These are phyloP conservation scores for Uncinocarpus reesii DNA, from an alignment of 2,329 filamentous ascomycete species.

Conservation along the genomic window DNA sequence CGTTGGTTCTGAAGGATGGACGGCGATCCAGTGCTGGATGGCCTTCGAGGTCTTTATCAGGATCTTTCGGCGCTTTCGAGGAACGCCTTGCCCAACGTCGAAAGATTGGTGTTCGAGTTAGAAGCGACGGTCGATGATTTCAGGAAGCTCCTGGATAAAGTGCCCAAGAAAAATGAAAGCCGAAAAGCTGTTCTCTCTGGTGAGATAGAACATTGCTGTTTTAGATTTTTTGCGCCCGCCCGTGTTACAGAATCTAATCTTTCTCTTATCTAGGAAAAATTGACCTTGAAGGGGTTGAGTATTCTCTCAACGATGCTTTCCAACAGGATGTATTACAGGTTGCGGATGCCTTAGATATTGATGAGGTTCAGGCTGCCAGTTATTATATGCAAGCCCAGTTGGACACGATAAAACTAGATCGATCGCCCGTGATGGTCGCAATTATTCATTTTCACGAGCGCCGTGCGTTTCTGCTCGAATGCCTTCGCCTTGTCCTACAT, in stretches of 20 bases:
- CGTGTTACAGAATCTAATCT: background rate
- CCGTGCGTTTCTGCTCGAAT: constrained; percentile 72
- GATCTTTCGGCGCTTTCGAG: constrained; percentile 71
- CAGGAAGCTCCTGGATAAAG: constrained; percentile 62
- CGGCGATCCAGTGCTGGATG: constrained; percentile 60
- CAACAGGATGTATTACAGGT: constrained; percentile 70
- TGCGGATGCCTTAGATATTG: constrained; percentile 78
- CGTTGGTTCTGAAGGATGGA: constrained; percentile 46
- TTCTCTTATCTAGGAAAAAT: constrained; percentile 54
- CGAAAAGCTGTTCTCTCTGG: constrained; percentile 60
- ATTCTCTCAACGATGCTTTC: constrained; percentile 75
- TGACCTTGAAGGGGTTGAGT: constrained; percentile 60
- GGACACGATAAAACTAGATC: constrained; percentile 58
- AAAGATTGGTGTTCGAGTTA: constrained; percentile 57
- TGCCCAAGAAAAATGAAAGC: constrained; percentile 62
- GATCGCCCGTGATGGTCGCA: constrained; percentile 63
- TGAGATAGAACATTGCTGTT: constrained; percentile 36
- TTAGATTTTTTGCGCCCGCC: constrained; percentile 1
- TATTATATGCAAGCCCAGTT: constrained; percentile 64
- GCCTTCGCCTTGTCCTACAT: constrained; percentile 67
- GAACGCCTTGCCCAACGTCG: constrained; percentile 56
- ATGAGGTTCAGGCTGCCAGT: constrained; percentile 74
- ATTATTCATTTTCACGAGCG: constrained; percentile 83
- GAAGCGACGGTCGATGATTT: constrained; percentile 58
- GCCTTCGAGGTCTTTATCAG: constrained; percentile 73